A percentile compares a stretch with the other conserved stretches of the same genome.
phyloP scores from a whole-genome alignment of 129 eudicot species.

The Kitagawia praeruptora region DNA sequence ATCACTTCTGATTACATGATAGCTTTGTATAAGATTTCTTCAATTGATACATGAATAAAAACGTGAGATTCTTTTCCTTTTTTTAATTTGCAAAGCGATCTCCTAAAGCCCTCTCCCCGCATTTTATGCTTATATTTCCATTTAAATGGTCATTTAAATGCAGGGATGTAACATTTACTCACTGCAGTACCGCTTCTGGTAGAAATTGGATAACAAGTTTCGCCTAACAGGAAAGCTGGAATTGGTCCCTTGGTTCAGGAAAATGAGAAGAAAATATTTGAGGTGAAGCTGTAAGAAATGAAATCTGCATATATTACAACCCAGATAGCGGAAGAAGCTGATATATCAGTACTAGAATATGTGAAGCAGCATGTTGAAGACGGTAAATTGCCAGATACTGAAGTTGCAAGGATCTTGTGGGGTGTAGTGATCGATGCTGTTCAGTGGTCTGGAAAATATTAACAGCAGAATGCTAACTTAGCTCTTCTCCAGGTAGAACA shows the following conservation, averaged over 20 bases:
- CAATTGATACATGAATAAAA: not conserved
- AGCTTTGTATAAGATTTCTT: not conserved
- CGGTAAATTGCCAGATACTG: constrained; percentile 79
- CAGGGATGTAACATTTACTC: too few relatives aligned
- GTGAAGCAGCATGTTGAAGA: constrained; percentile 91
- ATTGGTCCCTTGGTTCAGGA: constrained; percentile 62
- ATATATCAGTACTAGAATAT: constrained; percentile 73
- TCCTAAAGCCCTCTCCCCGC: too few relatives aligned
- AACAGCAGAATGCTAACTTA: constrained; percentile 97
- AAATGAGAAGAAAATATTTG: constrained; percentile 66
- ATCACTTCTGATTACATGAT: not conserved
- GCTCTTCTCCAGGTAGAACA: constrained; percentile 70
- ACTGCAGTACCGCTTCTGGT: not conserved
- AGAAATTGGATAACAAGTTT: not conserved
- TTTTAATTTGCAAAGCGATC: too few relatives aligned
- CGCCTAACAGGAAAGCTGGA: constrained; percentile 63
- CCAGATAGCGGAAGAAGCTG: constrained; percentile 84
- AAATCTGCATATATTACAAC: constrained; percentile 74
- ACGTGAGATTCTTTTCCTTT: not conserved
- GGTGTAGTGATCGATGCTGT: constrained; percentile 96
- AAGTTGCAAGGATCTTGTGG: constrained; percentile 82
- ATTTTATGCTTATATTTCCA: too few relatives aligned
- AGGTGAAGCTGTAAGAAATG: constrained; percentile 82
- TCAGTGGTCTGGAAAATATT: constrained; percentile 97
- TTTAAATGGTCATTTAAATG: too few relatives aligned